Evolutionary conservation across 495 filamentous ascomycete species (phyloP).

Genomic region (Penicillium steckii): DNA sequence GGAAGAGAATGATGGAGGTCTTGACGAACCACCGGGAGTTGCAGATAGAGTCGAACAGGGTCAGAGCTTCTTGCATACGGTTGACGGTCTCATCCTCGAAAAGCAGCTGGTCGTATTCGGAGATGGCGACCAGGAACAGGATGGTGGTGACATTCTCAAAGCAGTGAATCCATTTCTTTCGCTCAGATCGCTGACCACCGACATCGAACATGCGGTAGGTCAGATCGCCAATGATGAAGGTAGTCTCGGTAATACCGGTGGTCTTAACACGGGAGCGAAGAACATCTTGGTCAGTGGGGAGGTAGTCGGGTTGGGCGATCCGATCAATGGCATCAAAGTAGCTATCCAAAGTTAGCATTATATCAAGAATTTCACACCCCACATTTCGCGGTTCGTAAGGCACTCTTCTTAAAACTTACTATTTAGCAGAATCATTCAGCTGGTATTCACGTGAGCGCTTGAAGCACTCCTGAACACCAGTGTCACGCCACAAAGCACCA

Average conservation of each 20-base stretch:
- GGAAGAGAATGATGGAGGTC: slow-evolving; percentile 98
- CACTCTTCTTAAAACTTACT: slow-evolving; percentile 69
- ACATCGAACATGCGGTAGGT: slow-evolving; percentile 99
- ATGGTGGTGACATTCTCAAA: slow-evolving; percentile 99
- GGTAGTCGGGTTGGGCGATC: slow-evolving; percentile 88
- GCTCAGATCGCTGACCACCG: slow-evolving; percentile 95
- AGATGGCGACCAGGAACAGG: slow-evolving; percentile 97
- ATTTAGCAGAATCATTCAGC: slow-evolving; percentile 95
- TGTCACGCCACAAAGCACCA: slow-evolving; percentile 89
- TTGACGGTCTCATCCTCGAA: slow-evolving; percentile 89
- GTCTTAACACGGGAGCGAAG: slow-evolving; percentile 98
- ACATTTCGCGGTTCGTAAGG: too few relatives aligned
- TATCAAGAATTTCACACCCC: too few relatives aligned
- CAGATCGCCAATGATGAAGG: slow-evolving; percentile 95
- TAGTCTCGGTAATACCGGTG: slow-evolving; percentile 98
- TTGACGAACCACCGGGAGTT: slow-evolving; percentile 99
- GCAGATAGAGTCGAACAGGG: slow-evolving; percentile 98
- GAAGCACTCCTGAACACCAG: slow-evolving; percentile 93
- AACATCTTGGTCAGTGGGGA: slow-evolving; percentile 97
- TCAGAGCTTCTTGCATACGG: slow-evolving; percentile 99
- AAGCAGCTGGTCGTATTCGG: slow-evolving; percentile 96
- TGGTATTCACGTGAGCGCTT: slow-evolving; percentile 95
- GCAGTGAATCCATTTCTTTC: slow-evolving; percentile 99
- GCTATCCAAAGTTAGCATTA: slow-evolving; percentile 43
- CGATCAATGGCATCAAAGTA: slow-evolving; percentile 96